These are phyloP conservation scores for Sicyos edulis DNA, from an alignment of 306 rosid species.

Conservation along the genomic window DNA sequence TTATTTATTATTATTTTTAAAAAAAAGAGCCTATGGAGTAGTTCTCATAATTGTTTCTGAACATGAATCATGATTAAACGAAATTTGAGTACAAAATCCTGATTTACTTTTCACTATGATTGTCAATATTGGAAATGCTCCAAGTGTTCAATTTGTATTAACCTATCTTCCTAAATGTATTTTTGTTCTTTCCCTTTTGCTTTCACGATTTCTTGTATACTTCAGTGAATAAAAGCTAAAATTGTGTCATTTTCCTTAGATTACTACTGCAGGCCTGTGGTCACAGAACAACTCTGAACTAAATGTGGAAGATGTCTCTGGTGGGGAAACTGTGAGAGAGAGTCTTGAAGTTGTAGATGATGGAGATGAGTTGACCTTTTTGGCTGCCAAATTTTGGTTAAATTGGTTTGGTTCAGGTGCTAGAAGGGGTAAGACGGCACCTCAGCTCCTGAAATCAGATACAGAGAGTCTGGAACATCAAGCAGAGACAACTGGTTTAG, in stretches of 20 bases:
- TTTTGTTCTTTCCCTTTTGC: neutral
- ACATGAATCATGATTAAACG: too few relatives aligned
- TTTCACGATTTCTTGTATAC: neutral
- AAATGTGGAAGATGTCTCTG: conserved; percentile 34
- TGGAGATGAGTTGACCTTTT: conserved; percentile 54
- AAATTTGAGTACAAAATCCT: too few relatives aligned
- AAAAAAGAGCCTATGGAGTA: neutral
- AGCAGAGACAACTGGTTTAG: conserved; percentile 43
- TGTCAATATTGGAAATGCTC: neutral
- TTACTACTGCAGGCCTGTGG: conserved; percentile 85
- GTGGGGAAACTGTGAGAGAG: conserved; percentile 29
- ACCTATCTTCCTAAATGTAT: neutral
- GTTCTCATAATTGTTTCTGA: neutral
- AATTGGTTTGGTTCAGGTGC: conserved; percentile 66
- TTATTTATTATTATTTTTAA: neutral
- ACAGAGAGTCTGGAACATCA: conserved; percentile 54
- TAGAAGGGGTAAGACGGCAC: conserved; percentile 51
- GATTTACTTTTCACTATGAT: too few relatives aligned
- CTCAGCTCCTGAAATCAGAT: conserved; percentile 66
- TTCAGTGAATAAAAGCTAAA: conserved; percentile 17
- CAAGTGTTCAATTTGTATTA: conserved; percentile 1
- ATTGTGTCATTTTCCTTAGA: conserved; percentile 33
- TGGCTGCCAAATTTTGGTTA: conserved; percentile 59
- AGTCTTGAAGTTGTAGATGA: conserved; percentile 46
- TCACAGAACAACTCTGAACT: conserved; percentile 54